These are phyloP conservation scores for Solanum paucissectum DNA, from an alignment of 257 asterid species.

Conservation along the genomic window DNA sequence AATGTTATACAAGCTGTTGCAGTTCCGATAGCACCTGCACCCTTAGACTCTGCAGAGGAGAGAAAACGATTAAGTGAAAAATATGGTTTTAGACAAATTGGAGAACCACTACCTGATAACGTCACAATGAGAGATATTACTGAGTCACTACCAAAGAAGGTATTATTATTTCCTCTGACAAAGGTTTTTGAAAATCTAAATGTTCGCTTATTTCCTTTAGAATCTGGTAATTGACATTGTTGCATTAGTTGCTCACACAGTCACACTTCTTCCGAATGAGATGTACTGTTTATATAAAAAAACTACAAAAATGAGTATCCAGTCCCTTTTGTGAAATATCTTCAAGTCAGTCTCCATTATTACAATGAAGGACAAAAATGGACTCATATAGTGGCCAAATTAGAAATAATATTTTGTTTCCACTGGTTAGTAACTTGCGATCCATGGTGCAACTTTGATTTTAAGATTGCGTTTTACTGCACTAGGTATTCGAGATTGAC, in stretches of 20 bases:
- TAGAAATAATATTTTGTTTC: neutral
- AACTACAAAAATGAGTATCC: neutral
- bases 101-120: slow-evolving; percentile 82
- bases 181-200: neutral
- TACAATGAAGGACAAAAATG: neutral
- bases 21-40: slow-evolving; percentile 51
- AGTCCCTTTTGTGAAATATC: neutral
- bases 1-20: slow-evolving; percentile 57
- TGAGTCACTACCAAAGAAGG: slow-evolving; percentile 86
- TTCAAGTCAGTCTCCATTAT: neutral
- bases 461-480: neutral
- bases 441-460: neutral
- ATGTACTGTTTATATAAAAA: neutral
- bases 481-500: slow-evolving; percentile 87
- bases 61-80: slow-evolving; percentile 45
- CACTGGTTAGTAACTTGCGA: neutral
- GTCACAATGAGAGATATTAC: slow-evolving; percentile 61
- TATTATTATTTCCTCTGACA: neutral
- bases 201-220: neutral
- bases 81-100: slow-evolving; percentile 83
- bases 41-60: slow-evolving; percentile 40
- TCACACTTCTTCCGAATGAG: neutral
- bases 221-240: neutral
- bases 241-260: neutral
- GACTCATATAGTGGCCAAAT: neutral